Evolutionary conservation across 1,139 yeast genomes (phyloP).

Genomic region (Saccharomyces hybrid): DNA sequence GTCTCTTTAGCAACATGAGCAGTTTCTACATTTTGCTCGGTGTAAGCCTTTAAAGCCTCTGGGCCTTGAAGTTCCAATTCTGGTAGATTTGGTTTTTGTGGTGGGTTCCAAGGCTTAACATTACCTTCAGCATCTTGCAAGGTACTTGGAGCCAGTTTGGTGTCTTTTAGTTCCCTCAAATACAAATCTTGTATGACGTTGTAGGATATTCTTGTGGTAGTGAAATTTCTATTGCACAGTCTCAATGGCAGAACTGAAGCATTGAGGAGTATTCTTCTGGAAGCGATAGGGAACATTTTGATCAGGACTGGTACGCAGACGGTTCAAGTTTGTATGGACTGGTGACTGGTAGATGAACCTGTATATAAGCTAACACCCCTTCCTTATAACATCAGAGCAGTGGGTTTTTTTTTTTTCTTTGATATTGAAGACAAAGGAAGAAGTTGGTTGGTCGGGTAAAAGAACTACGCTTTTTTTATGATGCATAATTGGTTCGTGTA

Average conservation of each 20-base stretch:
- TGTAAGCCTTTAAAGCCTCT: slow-evolving; percentile 70
- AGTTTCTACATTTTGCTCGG: slow-evolving; percentile 68
- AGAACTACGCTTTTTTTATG: neutral
- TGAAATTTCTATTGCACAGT: neutral
- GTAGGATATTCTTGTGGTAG: slow-evolving; percentile 12
- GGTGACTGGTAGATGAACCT: no score
- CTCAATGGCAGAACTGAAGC: neutral
- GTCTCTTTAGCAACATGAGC: slow-evolving; percentile 21
- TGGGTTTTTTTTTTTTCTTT: neutral
- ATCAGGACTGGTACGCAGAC: neutral
- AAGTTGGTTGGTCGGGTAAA: neutral
- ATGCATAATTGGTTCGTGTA: neutral
- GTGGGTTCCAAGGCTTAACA: slow-evolving; percentile 75
- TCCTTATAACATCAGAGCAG: neutral
- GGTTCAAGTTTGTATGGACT: neutral
- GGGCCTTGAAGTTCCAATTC: slow-evolving; percentile 49
- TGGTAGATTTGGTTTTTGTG: slow-evolving; percentile 68
- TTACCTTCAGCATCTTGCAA: slow-evolving; percentile 70
- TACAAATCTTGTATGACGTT: slow-evolving; percentile 78
- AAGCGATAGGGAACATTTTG: neutral
- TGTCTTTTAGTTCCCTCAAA: slow-evolving; percentile 76
- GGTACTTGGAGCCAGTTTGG: slow-evolving; percentile 74
- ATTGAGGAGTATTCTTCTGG: neutral
- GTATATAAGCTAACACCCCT: neutral
- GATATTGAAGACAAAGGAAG: neutral